These are phyloP conservation scores for Jamesozyma hellenica DNA, from an alignment of 805 yeast species.

Conservation along the genomic window DNA sequence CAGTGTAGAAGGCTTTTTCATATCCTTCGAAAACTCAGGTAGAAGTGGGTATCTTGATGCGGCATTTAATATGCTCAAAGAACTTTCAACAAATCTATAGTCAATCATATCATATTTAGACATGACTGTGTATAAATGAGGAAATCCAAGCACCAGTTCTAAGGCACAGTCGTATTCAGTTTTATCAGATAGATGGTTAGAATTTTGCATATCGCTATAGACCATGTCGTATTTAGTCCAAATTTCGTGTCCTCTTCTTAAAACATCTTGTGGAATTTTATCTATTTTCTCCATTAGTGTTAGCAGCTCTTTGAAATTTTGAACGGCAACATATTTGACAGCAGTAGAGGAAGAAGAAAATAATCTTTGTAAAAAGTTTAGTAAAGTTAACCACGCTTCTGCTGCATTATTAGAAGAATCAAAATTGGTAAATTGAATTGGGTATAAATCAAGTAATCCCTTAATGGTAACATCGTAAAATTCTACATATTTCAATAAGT, in stretches of 20 bases:
- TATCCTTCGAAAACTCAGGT: conserved; percentile 48
- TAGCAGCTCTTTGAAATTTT: conserved; percentile 45
- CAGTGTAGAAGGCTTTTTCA: conserved; percentile 46
- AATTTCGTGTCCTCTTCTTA: conserved; percentile 38
- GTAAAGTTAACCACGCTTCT: conserved; percentile 47
- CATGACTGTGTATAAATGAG: conserved; percentile 35
- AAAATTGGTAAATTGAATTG: conserved; percentile 39
- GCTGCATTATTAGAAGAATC: conserved; percentile 6
- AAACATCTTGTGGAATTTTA: conserved; percentile 20
- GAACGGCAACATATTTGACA: conserved; percentile 37
- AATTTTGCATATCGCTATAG: conserved; percentile 33
- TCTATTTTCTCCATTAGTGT: conserved; percentile 35
- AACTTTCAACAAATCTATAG: conserved; percentile 33
- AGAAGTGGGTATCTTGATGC: conserved; percentile 67
- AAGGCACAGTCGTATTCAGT: conserved; percentile 52
- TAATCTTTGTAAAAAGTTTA: conserved; percentile 38
- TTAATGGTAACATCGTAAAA: conserved; percentile 50
- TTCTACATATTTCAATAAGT: conserved; percentile 43
- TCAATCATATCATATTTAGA: conserved; percentile 25
- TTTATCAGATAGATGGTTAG: conserved; percentile 18
- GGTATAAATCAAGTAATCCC: conserved; percentile 57
- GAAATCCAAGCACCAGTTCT: conserved; percentile 45
- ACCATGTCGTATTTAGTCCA: conserved; percentile 40
- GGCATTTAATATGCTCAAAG: conserved; percentile 51
- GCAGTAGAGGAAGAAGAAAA: conserved; percentile 36